Conservation (phyloP, 139 green algal species). For the Chlorella sp. region DNA sequence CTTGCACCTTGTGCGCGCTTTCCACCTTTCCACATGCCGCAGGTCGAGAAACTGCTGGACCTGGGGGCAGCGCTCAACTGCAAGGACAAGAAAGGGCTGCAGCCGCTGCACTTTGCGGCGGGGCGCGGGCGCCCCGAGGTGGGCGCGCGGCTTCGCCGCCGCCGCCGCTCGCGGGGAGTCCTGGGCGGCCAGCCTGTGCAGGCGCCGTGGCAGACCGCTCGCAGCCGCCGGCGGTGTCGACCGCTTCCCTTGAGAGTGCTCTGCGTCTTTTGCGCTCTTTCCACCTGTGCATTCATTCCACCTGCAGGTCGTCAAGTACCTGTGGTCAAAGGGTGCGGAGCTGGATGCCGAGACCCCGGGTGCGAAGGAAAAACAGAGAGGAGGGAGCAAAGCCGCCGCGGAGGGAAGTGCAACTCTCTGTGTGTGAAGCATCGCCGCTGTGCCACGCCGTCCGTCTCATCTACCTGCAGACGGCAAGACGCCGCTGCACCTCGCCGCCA, state of each 20-base stretch:
- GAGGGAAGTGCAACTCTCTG: background rate
- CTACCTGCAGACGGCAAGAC: constrained; percentile 43
- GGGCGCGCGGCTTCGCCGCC: no score
- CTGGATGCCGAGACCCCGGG: constrained; percentile 67
- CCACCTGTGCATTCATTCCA: no score
- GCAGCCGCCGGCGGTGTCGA: no score
- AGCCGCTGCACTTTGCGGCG: constrained; percentile 68
- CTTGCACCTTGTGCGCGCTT: background rate
- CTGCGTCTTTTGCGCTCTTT: no score
- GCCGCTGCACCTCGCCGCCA: constrained; percentile 68
- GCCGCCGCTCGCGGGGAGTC: no score
- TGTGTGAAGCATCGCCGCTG: background rate
- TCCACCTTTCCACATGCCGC: background rate
- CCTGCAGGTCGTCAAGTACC: no score
- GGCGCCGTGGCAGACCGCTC: no score
- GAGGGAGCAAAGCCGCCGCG: background rate
- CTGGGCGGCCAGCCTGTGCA: no score
- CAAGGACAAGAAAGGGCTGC: constrained; percentile 59
- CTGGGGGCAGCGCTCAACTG: constrained; percentile 50
- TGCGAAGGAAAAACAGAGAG: background rate
- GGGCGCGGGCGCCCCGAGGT: constrained; percentile 58
- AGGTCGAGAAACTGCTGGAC: constrained; percentile 65
- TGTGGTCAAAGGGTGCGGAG: constrained; percentile 61
- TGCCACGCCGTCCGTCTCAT: background rate
- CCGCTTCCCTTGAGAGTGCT: no score